Percentiles rank a stretch among this genome's conserved stretches.
phyloP scores from a whole-genome alignment of 331 rosid genomes.

The Rosa hybrid region DNA sequence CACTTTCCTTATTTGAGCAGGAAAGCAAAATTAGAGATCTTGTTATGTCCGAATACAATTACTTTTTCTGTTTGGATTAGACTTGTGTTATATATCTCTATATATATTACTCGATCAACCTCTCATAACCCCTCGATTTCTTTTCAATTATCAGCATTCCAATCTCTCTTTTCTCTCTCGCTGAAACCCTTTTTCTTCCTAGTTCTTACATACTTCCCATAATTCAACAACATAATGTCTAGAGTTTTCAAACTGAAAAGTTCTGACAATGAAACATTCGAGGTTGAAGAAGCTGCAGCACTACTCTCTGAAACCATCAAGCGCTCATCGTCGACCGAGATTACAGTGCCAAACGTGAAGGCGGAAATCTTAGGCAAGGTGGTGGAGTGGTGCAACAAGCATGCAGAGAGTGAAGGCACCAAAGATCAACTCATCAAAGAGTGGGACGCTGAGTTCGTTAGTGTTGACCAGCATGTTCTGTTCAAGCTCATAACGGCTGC shows the following conservation, averaged over 20 bases:
- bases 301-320: not conserved
- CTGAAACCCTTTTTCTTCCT: not conserved
- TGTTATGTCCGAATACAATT: not conserved
- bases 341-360: not conserved
- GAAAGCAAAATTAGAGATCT: not conserved
- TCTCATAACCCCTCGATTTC: not conserved
- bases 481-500: slow-evolving; percentile 14
- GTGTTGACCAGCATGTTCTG: slow-evolving; percentile 12
- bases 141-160: not conserved
- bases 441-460: slow-evolving; percentile 16
- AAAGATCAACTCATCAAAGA: not conserved
- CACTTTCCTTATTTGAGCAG: not conserved
- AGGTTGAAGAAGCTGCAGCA: not conserved
- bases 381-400: slow-evolving; percentile 20
- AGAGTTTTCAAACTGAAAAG: not conserved
- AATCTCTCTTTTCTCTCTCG: not conserved
- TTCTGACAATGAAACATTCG: not conserved
- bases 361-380: not conserved
- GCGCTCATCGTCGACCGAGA: not conserved
- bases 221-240: not conserved
- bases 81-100: no score
- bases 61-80: not conserved
- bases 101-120: not conserved
- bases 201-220: not conserved
- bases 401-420: not conserved